These are phyloP conservation scores for Melanomma pulvis-pyrius DNA, from an alignment of 495 filamentous ascomycete genomes.

Conservation along the genomic window DNA sequence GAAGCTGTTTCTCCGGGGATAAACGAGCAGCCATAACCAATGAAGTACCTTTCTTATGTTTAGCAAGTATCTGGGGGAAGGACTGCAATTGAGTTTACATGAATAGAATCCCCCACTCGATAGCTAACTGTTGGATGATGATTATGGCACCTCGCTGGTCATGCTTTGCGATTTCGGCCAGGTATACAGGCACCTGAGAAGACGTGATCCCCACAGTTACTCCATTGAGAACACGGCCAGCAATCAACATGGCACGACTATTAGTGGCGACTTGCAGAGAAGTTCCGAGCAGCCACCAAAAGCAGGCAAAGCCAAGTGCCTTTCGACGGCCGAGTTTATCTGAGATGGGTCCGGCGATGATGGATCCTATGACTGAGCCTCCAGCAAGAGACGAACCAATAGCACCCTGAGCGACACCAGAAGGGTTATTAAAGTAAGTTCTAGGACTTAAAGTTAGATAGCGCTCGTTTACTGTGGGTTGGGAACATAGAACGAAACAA, in stretches of 20 bases:
- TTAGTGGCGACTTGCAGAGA: constrained; percentile 66
- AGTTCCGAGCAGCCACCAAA: constrained; percentile 73
- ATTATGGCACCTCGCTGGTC: constrained; percentile 70
- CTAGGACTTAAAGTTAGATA: constrained; percentile 7
- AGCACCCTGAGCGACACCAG: constrained; percentile 57
- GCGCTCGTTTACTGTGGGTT: neutral
- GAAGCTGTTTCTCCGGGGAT: constrained; percentile 60
- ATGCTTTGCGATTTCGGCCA: constrained; percentile 71
- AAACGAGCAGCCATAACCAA: constrained; percentile 64
- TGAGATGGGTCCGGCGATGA: constrained; percentile 66
- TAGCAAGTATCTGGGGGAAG: constrained; percentile 49
- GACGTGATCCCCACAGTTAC: constrained; percentile 75
- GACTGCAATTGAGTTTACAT: constrained; percentile 31
- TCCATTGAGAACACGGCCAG: constrained; percentile 71
- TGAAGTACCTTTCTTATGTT: constrained; percentile 58
- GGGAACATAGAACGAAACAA: too few species aligned
- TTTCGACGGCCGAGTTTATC: constrained; percentile 68
- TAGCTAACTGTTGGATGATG: constrained; percentile 75
- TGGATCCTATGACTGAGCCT: constrained; percentile 66
- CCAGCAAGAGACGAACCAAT: constrained; percentile 69
- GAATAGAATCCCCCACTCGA: constrained; percentile 67
- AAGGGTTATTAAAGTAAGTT: constrained; percentile 33
- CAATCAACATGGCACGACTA: constrained; percentile 65
- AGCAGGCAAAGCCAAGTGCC: constrained; percentile 64
- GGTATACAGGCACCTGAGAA: constrained; percentile 80